Percentiles rank a stretch among this genome's conserved stretches.
Evolutionary conservation across 139 green algal species (phyloP).

Genomic region (Micractinium sp.): DNA sequence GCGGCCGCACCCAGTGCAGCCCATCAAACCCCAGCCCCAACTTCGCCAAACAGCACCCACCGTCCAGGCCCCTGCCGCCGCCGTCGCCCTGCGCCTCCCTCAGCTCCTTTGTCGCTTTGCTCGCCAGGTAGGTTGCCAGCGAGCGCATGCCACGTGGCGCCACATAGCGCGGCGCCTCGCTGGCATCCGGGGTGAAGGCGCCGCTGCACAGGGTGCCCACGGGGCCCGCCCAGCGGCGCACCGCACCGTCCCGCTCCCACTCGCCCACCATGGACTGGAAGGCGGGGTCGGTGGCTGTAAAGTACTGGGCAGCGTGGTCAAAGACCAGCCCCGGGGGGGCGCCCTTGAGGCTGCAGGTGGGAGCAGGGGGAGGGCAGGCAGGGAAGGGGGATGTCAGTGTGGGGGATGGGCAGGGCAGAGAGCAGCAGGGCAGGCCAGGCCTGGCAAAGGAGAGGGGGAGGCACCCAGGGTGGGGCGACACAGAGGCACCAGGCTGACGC

Average conservation of each 20-base stretch:
- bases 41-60: neutral
- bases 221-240: constrained; percentile 60
- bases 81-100: neutral
- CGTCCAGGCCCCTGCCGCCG: neutral
- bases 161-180: constrained; percentile 50
- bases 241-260: constrained; percentile 55
- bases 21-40: no score
- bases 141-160: constrained; percentile 61
- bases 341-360: constrained; percentile 5
- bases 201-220: constrained; percentile 50
- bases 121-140: constrained; percentile 62
- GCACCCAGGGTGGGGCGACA: neutral
- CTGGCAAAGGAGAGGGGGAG: no score
- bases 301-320: constrained; percentile 78
- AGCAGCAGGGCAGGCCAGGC: no score
- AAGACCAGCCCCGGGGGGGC: constrained; percentile 50
- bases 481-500: no score
- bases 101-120: constrained; percentile 10
- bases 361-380: constrained; percentile 27
- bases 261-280: constrained; percentile 43
- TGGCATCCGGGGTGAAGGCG: constrained; percentile 43
- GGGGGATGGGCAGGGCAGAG: no score
- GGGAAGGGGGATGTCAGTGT: neutral
- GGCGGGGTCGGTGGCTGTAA: constrained; percentile 52
- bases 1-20: no score